Evolutionary conservation across 2,329 filamentous ascomycete genomes (phyloP).

Genomic region (Cercospora canescens): DNA sequence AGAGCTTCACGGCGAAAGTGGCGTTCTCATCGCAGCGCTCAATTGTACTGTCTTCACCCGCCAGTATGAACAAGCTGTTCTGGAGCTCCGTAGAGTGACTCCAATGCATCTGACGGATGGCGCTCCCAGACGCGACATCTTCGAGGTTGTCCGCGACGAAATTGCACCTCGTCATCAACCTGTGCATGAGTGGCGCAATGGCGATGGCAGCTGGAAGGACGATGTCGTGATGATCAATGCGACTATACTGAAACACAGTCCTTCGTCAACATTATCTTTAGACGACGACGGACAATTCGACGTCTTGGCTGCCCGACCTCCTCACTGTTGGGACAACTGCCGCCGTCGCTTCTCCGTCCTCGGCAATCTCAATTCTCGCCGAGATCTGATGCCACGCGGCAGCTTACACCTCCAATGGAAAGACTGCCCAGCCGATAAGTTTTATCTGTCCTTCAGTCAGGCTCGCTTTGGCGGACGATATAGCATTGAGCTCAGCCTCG

Average conservation of each 20-base stretch:
- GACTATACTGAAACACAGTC: slow-evolving; percentile 3
- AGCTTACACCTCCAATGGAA: background rate
- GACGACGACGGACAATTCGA: background rate
- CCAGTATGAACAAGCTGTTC: background rate
- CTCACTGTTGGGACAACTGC: slow-evolving; percentile 1
- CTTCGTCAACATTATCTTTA: background rate
- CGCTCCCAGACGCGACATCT: background rate
- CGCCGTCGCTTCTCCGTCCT: background rate
- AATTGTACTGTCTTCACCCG: background rate
- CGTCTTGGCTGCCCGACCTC: background rate
- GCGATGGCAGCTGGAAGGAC: background rate
- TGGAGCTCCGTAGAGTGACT: background rate
- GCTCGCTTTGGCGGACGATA: slow-evolving; percentile 1
- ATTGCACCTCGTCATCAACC: background rate
- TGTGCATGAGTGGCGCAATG: background rate
- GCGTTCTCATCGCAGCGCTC: background rate
- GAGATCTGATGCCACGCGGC: background rate
- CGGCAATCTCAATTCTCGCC: background rate
- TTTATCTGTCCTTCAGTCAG: background rate
- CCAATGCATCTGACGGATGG: background rate
- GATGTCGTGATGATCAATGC: background rate
- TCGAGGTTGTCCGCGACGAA: background rate
- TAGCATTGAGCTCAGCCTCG: background rate
- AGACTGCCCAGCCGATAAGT: background rate
- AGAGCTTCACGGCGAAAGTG: background rate